Percentiles rank a stretch among this genome's conserved stretches.
Evolutionary conservation across 2,329 filamentous ascomycete species (phyloP).

Genomic region (Dactylellina cionopaga): DNA sequence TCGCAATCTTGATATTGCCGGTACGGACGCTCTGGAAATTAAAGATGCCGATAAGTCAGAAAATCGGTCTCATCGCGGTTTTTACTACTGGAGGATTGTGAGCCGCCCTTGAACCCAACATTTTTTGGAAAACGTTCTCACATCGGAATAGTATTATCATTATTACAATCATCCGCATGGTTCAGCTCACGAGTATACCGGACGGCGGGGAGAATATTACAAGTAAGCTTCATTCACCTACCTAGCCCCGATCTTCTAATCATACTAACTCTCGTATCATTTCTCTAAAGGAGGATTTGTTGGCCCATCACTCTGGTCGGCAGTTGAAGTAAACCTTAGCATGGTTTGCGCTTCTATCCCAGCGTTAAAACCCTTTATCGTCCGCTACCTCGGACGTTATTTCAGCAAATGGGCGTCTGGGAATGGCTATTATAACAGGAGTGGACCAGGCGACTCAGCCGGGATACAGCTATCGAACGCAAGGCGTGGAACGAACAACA

Average conservation of each 20-base stretch:
- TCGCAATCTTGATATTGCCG: conserved; percentile 60
- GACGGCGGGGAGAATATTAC: conserved; percentile 47
- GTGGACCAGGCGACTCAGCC: conserved; percentile 11
- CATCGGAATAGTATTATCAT: conserved; percentile 21
- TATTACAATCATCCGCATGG: conserved; percentile 44
- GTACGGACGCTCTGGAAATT: conserved; percentile 64
- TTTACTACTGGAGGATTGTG: conserved; percentile 59
- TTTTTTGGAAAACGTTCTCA: neutral
- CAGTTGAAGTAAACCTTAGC: conserved; percentile 40
- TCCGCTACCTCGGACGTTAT: conserved; percentile 34
- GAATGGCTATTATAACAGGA: conserved; percentile 17
- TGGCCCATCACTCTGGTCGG: conserved; percentile 36
- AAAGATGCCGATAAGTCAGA: conserved; percentile 64
- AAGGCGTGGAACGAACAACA: conserved; percentile 4
- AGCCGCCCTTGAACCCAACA: neutral
- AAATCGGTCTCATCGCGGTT: conserved; percentile 63
- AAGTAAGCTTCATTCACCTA: conserved; percentile 20
- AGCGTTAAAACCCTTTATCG: conserved; percentile 43
- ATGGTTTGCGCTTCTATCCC: conserved; percentile 53
- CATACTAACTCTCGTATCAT: neutral
- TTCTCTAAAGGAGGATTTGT: conserved; percentile 26
- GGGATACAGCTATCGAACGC: conserved; percentile 23
- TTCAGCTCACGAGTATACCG: conserved; percentile 43
- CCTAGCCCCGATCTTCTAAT: too few relatives aligned
- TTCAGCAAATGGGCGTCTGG: conserved; percentile 49